Conservation (phyloP, 2,329 filamentous ascomycete genomes). For the Cladosporium sp. region DNA sequence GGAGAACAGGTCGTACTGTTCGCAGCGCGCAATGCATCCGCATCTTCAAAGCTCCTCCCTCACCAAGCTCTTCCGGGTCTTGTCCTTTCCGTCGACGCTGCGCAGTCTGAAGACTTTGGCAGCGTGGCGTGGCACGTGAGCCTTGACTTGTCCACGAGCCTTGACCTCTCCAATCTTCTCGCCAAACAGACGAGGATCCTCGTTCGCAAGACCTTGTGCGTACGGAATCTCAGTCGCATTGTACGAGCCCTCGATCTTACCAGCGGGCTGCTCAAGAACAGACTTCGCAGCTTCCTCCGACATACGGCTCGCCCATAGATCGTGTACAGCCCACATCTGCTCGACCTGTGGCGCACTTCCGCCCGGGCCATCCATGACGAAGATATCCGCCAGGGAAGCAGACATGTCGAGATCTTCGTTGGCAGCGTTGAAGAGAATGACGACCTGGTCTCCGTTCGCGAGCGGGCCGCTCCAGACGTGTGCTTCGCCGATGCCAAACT, state of each 20-base stretch:
- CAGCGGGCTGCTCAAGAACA: slow-evolving; percentile 26
- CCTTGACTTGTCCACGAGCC: not conserved
- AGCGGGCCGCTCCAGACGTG: slow-evolving; percentile 53
- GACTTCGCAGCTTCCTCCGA: slow-evolving; percentile 43
- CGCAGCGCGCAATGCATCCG: not conserved
- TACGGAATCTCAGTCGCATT: slow-evolving; percentile 9
- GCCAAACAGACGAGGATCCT: slow-evolving; percentile 14
- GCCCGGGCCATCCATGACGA: slow-evolving; percentile 48
- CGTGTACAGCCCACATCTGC: slow-evolving; percentile 54
- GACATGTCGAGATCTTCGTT: slow-evolving; percentile 48
- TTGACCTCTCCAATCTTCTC: slow-evolving; percentile 4
- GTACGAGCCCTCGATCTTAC: not conserved
- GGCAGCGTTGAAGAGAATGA: slow-evolving; percentile 55
- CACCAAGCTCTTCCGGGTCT: slow-evolving; percentile 13
- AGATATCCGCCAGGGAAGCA: slow-evolving; percentile 55
- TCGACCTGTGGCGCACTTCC: slow-evolving; percentile 40
- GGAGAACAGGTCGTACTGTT: not conserved
- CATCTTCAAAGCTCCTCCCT: slow-evolving; percentile 5
- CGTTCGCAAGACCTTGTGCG: slow-evolving; percentile 5
- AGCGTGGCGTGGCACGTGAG: slow-evolving; percentile 7
- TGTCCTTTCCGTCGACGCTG: slow-evolving; percentile 13
- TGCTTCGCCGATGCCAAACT: slow-evolving; percentile 47
- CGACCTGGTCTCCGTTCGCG: slow-evolving; percentile 48
- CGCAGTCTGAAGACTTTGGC: slow-evolving; percentile 11
- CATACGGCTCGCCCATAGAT: slow-evolving; percentile 60